Base-by-base conservation (phyloP, 768 basidiomycete species). In the Hericium coralloides region DNA sequence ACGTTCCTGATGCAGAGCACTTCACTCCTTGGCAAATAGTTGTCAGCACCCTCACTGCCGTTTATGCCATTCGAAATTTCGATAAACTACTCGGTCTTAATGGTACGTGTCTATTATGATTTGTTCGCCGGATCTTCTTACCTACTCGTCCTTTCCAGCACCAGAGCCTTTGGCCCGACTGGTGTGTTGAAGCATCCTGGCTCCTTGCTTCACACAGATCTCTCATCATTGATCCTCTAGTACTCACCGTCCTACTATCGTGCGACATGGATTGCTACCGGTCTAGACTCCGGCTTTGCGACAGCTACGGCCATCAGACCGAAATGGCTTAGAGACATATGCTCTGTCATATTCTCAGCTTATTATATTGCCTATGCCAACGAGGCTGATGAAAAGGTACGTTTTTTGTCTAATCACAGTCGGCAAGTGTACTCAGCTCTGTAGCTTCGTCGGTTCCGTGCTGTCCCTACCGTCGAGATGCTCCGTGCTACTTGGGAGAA, bases 21-120 rank as follows among this genome's bases (percentile, higher is more conserved):
- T 95, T 92, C 74, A 88, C 94, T 0, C 97, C 97, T n/a, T 99
- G 93, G 87, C 95, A 99, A 67, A 78, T 98, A 64, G 80, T 98
- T 52, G 79, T 92, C 55, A 88, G 82, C 63, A 92, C 93, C 0
- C 72, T 97, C 57, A 97, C 94, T 1, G 70, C 82, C 26, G 75
- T 95, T 4, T 99, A 98, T 68, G 85, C 90, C 17, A 67, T 87
- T 50, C 77, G 89, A 12, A 90, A 98, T 69, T 72, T 94, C 12
- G 93, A 95, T 70, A 88, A 85, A 71, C 77, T 97, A 15, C 69
- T 95, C 7, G 93, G 92, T 3, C 74, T 95, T 15, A 84, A 79
- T 62, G 80, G 94, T 94, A 64, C 65, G 86, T 70, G 23, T 51
- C 47, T 15, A 17, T 57, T 52, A 25, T 25, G 22, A n/a, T n/a